Conservation (phyloP, 805 yeast species). For the Candida coquimbonensis region DNA sequence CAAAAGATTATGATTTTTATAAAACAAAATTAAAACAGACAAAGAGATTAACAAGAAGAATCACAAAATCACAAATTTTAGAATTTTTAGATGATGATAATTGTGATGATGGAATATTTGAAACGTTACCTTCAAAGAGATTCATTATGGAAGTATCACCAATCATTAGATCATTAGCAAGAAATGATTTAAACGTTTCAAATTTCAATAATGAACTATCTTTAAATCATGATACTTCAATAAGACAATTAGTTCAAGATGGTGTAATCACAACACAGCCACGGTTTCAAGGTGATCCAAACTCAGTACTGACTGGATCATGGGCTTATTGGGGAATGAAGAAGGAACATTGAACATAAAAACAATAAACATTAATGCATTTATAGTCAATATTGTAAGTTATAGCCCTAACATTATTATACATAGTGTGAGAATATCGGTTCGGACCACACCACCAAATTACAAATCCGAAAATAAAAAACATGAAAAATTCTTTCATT, state of each 20-base stretch:
- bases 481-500: background rate
- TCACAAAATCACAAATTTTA: slow-evolving; percentile 1
- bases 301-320: slow-evolving; percentile 3
- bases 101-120: slow-evolving; percentile 12
- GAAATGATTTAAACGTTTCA: slow-evolving; percentile 9
- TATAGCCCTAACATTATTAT: background rate
- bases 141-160: slow-evolving; percentile 20
- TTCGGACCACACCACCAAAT: background rate
- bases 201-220: slow-evolving; percentile 3
- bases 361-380: no score
- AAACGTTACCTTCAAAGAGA: slow-evolving; percentile 2
- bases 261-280: background rate
- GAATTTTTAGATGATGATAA: slow-evolving; percentile 4
- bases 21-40: slow-evolving; percentile 9
- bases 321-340: background rate
- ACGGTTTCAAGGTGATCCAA: background rate
- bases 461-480: no score
- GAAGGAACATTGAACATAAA: no score
- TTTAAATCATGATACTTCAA: background rate
- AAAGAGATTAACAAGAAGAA: slow-evolving; percentile 14
- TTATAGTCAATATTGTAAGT: no score
- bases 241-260: background rate
- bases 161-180: slow-evolving; percentile 17
- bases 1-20: slow-evolving; percentile 9
- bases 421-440: background rate